Conservation (phyloP, 371 early-diverging fungal species). For the Mucor indicus region DNA sequence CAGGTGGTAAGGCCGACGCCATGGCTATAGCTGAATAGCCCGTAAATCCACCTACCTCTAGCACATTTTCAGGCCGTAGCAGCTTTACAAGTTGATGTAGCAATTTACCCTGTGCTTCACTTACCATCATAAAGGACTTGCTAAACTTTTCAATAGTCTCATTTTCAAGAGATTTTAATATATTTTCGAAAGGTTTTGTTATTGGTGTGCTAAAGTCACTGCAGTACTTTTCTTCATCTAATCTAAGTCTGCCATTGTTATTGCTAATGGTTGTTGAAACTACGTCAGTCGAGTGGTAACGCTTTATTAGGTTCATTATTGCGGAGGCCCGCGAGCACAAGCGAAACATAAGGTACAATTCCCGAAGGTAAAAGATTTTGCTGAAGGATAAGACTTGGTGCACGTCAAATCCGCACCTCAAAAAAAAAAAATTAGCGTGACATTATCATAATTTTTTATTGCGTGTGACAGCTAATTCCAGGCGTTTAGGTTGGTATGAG, state of each 20-base stretch:
- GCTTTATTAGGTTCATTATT: no score
- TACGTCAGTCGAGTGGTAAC: no score
- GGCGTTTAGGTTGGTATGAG: no score
- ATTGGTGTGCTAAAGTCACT: slow-evolving; percentile 20
- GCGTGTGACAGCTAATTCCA: no score
- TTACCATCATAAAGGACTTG: slow-evolving; percentile 43
- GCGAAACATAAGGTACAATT: no score
- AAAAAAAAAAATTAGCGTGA: no score
- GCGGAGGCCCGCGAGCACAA: no score
- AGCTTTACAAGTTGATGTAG: slow-evolving; percentile 37
- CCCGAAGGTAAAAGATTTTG: no score
- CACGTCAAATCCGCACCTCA: no score
- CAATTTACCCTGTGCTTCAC: slow-evolving; percentile 40
- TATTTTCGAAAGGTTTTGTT: slow-evolving; percentile 1
- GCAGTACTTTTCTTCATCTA: slow-evolving; percentile 26
- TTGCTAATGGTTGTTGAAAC: no score
- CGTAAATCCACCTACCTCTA: slow-evolving; percentile 65
- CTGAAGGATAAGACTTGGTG: no score
- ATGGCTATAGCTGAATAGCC: slow-evolving; percentile 61
- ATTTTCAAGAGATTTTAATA: slow-evolving; percentile 7
- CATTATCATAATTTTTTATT: no score
- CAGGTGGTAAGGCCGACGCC: slow-evolving; percentile 52
- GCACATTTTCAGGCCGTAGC: slow-evolving; percentile 30
- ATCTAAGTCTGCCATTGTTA: slow-evolving; percentile 14
- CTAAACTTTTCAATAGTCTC: slow-evolving; percentile 25